Evolutionary conservation across 306 rosid species (phyloP), one percentile per base, ranked within the genome.

Genomic region (Medicago ruthenica): DNA sequence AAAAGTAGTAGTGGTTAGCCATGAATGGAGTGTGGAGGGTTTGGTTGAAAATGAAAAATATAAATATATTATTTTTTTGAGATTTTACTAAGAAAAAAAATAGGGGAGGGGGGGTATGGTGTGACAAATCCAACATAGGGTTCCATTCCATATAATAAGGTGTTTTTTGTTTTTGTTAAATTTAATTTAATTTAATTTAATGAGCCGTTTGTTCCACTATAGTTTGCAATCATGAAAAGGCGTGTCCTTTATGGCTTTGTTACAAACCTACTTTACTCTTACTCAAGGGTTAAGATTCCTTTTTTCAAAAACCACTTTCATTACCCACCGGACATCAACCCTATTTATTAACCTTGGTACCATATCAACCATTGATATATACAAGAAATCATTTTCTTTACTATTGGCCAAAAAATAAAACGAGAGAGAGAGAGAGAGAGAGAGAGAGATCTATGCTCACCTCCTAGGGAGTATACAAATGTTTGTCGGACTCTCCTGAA

Each of bases 141-240:
- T 83, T 79, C 81, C n/a, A n/a, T n/a, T n/a, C n/a, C 78, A 40
- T 55, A 61, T 47, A 0, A 34, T 20, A 21, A 18, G 9, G 15
- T 12, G 0, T 16, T 70, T 9, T 36, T 39, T 45, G 55, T 58
- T 45, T 13, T 1, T 1, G 15, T 45, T 45, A 12, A n/a, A 11
- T 42, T 18, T 45, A 60, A n/a, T n/a, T n/a, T n/a, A 37, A 3
- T 8, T 4, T 11, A 16, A 39, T 67, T 45, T 45, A 17, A 13
- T 21, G 60, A 53, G 81, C 71, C 82, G 64, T 72, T 73, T 76
- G 78, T 78, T 74, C 78, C 83, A 79, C 71, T 83, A 83, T 74
- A 11, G 77, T 62, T 83, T 7, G 59, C 78, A 51, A 82, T 76
- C 88, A 75, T 85, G 84, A 82, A 85, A 85, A 85, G 84, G 20